Conservation (phyloP, 805 yeast species). For the Cyberlindnera subsufficiens region DNA sequence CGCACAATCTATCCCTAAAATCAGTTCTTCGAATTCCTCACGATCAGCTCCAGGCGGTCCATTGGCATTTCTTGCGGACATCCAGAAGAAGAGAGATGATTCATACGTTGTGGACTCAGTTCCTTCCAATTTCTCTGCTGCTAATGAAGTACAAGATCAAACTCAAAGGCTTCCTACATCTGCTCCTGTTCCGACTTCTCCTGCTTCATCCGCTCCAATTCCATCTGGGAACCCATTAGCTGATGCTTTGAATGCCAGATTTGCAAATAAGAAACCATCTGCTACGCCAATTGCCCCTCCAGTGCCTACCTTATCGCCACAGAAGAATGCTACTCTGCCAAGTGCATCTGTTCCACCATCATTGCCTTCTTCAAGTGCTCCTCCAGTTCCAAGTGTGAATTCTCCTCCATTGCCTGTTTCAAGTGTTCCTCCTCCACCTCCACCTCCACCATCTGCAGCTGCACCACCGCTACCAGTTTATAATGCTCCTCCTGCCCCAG, state of each 20-base stretch:
- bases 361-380: constrained; percentile 9
- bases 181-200: constrained; percentile 11
- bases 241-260: constrained; percentile 13
- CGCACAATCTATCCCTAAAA: constrained; percentile 16
- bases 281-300: constrained; percentile 13
- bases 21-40: constrained; percentile 14
- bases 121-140: constrained; percentile 21
- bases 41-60: constrained; percentile 29
- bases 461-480: constrained; percentile 10
- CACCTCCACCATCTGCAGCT: constrained; percentile 14
- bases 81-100: constrained; percentile 50
- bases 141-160: constrained; percentile 13
- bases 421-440: constrained; percentile 21
- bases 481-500: constrained; percentile 12
- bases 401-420: constrained; percentile 27
- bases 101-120: constrained; percentile 40
- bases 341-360: constrained; percentile 12
- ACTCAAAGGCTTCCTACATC: constrained; percentile 23
- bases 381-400: constrained; percentile 34
- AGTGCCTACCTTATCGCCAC: constrained; percentile 6
- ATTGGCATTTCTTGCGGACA: constrained; percentile 54
- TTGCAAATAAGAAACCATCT: constrained; percentile 7
- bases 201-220: constrained; percentile 20
- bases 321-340: constrained; percentile 16
- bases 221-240: constrained; percentile 14